A percentile compares a stretch with the other conserved stretches of the same genome.
Conservation (phyloP, 2,329 filamentous ascomycete species). For the Alternaria metachromatica region DNA sequence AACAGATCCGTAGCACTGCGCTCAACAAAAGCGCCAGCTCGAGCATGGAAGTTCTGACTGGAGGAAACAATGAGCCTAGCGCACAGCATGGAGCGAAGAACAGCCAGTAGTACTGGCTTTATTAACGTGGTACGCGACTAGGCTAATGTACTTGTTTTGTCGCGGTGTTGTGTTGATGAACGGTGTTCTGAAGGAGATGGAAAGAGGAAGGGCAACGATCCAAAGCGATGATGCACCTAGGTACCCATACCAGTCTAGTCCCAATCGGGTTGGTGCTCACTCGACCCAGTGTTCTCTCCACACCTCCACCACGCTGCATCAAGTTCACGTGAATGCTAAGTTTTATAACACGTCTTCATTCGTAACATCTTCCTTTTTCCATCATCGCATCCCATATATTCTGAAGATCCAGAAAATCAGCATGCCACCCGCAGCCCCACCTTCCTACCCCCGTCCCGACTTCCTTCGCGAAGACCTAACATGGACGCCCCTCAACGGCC, state of each 20-base stretch:
- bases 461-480: conserved; percentile 63
- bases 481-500: conserved; percentile 68
- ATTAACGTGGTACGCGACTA: background rate
- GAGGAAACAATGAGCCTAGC: background rate
- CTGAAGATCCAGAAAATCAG: background rate
- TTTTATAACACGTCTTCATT: conserved; percentile 3
- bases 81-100: background rate
- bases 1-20: background rate
- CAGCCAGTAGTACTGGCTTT: background rate
- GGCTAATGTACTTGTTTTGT: background rate
- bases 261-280: conserved; percentile 1
- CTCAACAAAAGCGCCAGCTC: background rate
- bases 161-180: background rate
- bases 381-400: background rate
- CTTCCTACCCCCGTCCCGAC: conserved; percentile 68
- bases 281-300: conserved; percentile 13
- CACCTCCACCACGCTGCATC: conserved; percentile 13
- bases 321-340: conserved; percentile 13
- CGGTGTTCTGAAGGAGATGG: background rate
- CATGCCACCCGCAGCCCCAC: conserved; percentile 8
- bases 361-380: background rate
- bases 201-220: background rate
- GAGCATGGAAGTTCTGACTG: background rate
- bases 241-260: background rate
- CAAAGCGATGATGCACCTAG: background rate